A percentile compares a stretch with the other conserved stretches of the same genome.
phyloP scores from a whole-genome alignment of 1,139 yeast species.

The Arxiozyma telluris region DNA sequence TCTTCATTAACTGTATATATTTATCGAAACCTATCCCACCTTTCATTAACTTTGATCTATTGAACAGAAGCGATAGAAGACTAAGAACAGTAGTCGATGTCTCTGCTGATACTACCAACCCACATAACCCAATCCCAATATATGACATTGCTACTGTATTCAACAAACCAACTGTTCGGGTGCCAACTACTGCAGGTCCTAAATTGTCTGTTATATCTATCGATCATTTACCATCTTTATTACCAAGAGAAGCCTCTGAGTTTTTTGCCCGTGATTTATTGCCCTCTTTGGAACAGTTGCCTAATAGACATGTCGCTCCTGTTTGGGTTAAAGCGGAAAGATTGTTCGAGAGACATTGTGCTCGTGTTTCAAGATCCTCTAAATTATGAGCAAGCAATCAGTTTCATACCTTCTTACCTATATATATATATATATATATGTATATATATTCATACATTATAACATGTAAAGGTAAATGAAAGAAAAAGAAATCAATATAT shows the following conservation, averaged over 20 bases:
- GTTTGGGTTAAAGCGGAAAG: constrained; percentile 88
- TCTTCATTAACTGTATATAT: constrained; percentile 92
- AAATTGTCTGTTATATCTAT: constrained; percentile 89
- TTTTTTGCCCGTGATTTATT: constrained; percentile 75
- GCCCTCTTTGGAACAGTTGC: constrained; percentile 79
- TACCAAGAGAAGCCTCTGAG: constrained; percentile 96
- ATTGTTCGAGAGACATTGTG: constrained; percentile 75
- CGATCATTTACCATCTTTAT: constrained; percentile 89
- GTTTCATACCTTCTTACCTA: no score
- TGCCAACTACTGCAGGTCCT: constrained; percentile 68
- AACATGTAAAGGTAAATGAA: no score
- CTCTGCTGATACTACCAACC: constrained; percentile 97
- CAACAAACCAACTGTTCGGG: constrained; percentile 80
- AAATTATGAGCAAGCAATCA: constrained; percentile 25
- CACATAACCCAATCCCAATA: constrained; percentile 95
- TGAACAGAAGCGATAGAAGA: constrained; percentile 57
- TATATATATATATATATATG: no score
- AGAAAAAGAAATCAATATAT: no score
- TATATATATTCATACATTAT: background rate
- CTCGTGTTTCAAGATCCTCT: constrained; percentile 42
- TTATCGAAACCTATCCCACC: constrained; percentile 91
- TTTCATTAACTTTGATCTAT: constrained; percentile 60
- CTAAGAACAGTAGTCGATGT: constrained; percentile 92
- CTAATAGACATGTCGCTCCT: constrained; percentile 70
- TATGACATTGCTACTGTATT: constrained; percentile 84